Conservation (phyloP, 164 flowering plant genomes). For the Nymphaea thermarum region DNA sequence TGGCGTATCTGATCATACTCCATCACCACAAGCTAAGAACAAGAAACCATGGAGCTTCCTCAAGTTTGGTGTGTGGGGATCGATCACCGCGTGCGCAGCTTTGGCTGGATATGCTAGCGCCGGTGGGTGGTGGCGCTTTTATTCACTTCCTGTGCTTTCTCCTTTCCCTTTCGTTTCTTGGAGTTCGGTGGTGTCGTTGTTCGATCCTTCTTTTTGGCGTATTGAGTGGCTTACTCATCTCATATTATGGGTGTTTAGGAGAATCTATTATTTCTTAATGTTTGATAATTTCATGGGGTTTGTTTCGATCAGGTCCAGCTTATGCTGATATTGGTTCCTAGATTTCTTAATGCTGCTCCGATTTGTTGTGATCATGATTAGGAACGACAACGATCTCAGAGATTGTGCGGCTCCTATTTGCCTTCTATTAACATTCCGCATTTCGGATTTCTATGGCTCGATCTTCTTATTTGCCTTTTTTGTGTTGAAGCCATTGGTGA, state of each 20-base stretch:
- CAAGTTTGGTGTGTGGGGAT: constrained; percentile 23
- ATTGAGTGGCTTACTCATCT: too few relatives aligned
- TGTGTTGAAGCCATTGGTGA: too few relatives aligned
- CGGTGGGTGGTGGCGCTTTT: constrained; percentile 18
- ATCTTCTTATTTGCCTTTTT: neutral
- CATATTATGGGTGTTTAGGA: too few relatives aligned
- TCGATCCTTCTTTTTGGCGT: neutral
- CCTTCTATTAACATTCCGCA: neutral
- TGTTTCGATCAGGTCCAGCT: too few relatives aligned
- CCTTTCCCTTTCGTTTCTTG: neutral
- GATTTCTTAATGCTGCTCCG: too few relatives aligned
- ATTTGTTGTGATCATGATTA: neutral
- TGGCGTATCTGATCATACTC: constrained; percentile 13
- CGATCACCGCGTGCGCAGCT: constrained; percentile 39
- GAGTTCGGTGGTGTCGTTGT: neutral
- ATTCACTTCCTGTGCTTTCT: neutral
- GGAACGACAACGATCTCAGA: neutral
- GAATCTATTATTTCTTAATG: too few relatives aligned
- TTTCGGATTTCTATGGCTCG: neutral
- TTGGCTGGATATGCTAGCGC: constrained; percentile 48
- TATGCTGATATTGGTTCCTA: too few relatives aligned
- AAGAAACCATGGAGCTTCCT: constrained; percentile 31
- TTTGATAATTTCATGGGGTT: too few relatives aligned
- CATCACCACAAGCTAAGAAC: constrained; percentile 7
- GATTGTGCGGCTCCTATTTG: neutral